Evolutionary conservation across 306 rosid species (phyloP).

Genomic region (Cucumis melo): DNA sequence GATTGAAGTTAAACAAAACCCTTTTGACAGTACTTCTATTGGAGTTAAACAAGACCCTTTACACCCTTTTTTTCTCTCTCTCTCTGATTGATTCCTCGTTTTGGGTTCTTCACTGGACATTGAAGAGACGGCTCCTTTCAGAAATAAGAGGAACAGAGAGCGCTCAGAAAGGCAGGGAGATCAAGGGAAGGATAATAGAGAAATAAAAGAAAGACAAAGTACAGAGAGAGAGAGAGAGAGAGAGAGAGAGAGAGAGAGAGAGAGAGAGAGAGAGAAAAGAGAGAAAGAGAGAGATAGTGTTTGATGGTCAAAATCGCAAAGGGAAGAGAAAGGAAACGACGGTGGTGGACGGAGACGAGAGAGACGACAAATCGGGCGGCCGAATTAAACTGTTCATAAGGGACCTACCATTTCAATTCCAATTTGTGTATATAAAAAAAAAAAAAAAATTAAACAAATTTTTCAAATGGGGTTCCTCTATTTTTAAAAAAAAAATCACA

Average conservation of each 20-base stretch:
- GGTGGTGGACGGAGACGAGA: conserved; percentile 18
- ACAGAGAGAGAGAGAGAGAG: conserved; percentile 7
- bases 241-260: conserved; percentile 7
- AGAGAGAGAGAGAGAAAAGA: conserved; percentile 7
- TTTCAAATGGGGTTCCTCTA: not conserved
- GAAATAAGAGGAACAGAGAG: conserved; percentile 19
- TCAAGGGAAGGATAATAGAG: conserved; percentile 13
- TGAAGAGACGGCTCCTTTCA: conserved; percentile 21
- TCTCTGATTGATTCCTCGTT: conserved; percentile 37
- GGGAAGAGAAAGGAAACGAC: not conserved
- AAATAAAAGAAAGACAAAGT: conserved; percentile 9
- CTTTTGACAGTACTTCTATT: not conserved
- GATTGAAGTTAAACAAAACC: not conserved
- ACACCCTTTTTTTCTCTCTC: not conserved
- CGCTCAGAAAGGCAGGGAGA: conserved; percentile 22
- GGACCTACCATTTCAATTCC: conserved; percentile 26
- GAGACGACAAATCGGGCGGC: conserved; percentile 95
- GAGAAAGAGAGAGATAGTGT: conserved; percentile 4
- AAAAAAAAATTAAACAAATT: not conserved
- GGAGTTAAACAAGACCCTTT: not conserved
- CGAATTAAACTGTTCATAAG: conserved; percentile 46
- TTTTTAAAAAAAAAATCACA: not conserved
- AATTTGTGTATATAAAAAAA: not conserved
- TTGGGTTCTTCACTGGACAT: conserved; percentile 13
- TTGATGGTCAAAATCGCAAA: conserved; percentile 2